A percentile compares a stretch with the other conserved stretches of the same genome.
Conservation (phyloP, 164 flowering plant species). For the Magnolia sinica region DNA sequence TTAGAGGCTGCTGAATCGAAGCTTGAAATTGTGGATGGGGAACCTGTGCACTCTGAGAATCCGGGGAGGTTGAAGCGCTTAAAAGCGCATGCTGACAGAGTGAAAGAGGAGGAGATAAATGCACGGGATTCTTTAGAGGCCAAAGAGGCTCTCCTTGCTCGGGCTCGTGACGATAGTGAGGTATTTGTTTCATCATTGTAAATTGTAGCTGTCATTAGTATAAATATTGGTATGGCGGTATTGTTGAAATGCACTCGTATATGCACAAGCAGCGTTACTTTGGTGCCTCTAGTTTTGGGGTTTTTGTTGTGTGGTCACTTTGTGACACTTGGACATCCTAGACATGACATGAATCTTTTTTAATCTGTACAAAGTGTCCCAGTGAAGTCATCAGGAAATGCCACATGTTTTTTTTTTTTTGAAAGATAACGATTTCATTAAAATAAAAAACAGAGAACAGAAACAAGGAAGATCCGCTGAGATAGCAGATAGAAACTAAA, state of each 20-base stretch:
- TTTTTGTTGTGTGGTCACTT: background rate
- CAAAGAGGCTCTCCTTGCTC: constrained; percentile 84
- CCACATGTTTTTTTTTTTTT: too few species aligned
- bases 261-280: too few species aligned
- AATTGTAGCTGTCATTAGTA: background rate
- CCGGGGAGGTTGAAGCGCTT: constrained; percentile 80
- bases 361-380: too few species aligned
- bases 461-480: too few species aligned
- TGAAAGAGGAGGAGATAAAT: constrained; percentile 66
- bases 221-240: background rate
- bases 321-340: background rate
- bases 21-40: constrained; percentile 83
- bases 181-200: constrained; percentile 28
- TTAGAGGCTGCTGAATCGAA: constrained; percentile 72
- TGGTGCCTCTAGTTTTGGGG: too few species aligned
- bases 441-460: too few species aligned
- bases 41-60: constrained; percentile 84
- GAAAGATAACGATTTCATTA: too few species aligned
- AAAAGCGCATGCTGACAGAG: constrained; percentile 56
- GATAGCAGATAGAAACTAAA: too few species aligned
- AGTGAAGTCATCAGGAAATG: too few species aligned
- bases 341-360: background rate
- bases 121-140: constrained; percentile 75
- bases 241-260: background rate
- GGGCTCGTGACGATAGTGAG: constrained; percentile 84